Evolutionary conservation across 2,329 filamentous ascomycete species (phyloP).

Genomic region (Verticillium nubilum): DNA sequence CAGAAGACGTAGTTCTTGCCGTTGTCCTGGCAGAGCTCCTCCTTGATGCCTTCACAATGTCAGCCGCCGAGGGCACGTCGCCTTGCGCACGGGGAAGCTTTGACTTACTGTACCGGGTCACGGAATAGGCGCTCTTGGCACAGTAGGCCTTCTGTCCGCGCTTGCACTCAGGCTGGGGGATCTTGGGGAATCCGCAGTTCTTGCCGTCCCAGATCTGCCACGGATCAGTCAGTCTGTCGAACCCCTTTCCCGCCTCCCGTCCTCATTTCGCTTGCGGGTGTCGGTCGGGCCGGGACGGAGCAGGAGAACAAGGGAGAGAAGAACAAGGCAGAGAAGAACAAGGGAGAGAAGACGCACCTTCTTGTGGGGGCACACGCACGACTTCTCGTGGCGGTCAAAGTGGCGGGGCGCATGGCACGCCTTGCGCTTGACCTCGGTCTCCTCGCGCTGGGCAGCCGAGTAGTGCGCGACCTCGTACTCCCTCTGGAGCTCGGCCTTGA

Average conservation of each 20-base stretch:
- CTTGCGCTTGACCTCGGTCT: background rate
- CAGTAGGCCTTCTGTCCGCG: background rate
- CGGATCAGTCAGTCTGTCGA: background rate
- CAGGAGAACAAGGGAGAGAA: too few relatives aligned
- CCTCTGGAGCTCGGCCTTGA: background rate
- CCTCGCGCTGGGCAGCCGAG: background rate
- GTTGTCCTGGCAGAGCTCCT: slow-evolving; percentile 1
- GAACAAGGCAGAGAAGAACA: too few relatives aligned
- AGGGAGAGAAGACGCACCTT: background rate
- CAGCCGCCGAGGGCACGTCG: background rate
- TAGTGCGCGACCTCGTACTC: background rate
- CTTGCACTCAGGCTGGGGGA: background rate
- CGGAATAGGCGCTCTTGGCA: background rate
- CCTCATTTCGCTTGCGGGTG: too few relatives aligned
- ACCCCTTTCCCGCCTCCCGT: too few relatives aligned
- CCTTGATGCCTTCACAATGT: background rate
- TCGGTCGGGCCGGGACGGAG: too few relatives aligned
- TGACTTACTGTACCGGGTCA: background rate
- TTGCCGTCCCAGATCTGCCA: background rate
- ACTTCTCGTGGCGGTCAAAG: background rate
- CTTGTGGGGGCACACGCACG: slow-evolving; percentile 1
- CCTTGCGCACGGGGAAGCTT: background rate
- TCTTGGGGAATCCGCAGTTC: background rate
- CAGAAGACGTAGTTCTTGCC: slow-evolving; percentile 8
- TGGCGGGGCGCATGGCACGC: background rate